Base-by-base conservation (phyloP, 345 rosid species). In the Firmiana major region DNA sequence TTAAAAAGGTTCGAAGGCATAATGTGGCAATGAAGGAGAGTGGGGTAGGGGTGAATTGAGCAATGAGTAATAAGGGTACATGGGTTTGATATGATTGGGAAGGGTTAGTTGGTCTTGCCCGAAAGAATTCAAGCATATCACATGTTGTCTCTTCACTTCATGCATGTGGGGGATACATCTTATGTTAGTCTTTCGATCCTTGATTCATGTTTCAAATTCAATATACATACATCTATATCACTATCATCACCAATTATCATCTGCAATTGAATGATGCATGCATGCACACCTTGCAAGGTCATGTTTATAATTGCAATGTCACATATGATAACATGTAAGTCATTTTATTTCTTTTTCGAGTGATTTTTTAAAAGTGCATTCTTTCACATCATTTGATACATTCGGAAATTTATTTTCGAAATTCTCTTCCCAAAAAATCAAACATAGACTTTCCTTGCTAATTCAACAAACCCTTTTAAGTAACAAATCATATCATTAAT, bases 1-100 rank as follows among this genome's bases (percentile, higher is more conserved):
- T 19, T 63, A 54, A 65, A 28, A 45, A 45, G 19, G 63, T 11
- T 26, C 3, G 17, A 43, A 3, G 63, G 24, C 59, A 81, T 79
- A 68, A 76, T 81, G 71, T 36, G 76, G 28, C 79, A 84, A 81
- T 84, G 72, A 59, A 58, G 21, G 22, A 51, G 21, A 51, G 21
- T 3, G 40, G 40, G 40, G 40, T 3, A 31, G 34, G 40, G 40
- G 40, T 38, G 40, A n/a, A n/a, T n/a, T n/a, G n/a, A 0, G 63
- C 40, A 19, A 45, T n/a, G 77, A 31, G 34, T 31, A 31, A 31
- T 31, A 31, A 31, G 34, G 67, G 73, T 77, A 80, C 69, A 69
- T 79, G 83, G 77, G 71, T 63, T 31, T 60, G 22, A 22, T 19
- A 74, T 75, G 83, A 75, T 78, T 57, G 70, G 75, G 66, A 75